A percentile compares a stretch with the other conserved stretches of the same genome.
phyloP scores from a whole-genome alignment of 345 rosid genomes.

The Heritiera fomes region DNA sequence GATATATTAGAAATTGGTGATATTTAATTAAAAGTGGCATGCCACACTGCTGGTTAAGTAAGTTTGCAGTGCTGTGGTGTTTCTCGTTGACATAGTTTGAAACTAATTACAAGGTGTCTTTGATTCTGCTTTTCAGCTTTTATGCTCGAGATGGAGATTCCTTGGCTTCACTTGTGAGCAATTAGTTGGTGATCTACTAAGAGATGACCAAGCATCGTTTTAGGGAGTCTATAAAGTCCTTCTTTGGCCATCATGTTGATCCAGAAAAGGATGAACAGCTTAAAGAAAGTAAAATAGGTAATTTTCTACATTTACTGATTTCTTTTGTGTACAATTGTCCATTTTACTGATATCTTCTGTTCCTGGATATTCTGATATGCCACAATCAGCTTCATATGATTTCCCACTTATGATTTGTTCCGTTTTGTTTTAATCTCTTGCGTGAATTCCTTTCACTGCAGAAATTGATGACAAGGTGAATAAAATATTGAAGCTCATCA shows the following conservation, averaged over 20 bases:
- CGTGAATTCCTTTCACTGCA: constrained; percentile 38
- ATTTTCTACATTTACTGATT: constrained; percentile 15
- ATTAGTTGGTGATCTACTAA: constrained; percentile 27
- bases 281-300: constrained; percentile 77
- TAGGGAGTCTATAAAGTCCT: constrained; percentile 60
- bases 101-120: constrained; percentile 18
- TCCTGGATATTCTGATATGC: neutral
- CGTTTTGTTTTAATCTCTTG: constrained; percentile 26
- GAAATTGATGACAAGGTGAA: constrained; percentile 75
- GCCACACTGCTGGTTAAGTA: neutral
- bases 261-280: constrained; percentile 67
- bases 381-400: neutral
- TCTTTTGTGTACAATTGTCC: neutral
- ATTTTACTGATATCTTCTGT: constrained; percentile 9
- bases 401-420: constrained; percentile 13
- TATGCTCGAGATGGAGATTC: constrained; percentile 34
- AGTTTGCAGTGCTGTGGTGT: neutral
- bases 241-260: constrained; percentile 38
- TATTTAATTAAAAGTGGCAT: neutral
- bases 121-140: constrained; percentile 22
- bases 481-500: constrained; percentile 67
- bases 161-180: constrained; percentile 27
- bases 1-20: neutral
- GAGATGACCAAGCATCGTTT: constrained; percentile 61
- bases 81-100: constrained; percentile 25